Conservation (phyloP, 176 grass and related monocot species). For the Oryza australiensis region DNA sequence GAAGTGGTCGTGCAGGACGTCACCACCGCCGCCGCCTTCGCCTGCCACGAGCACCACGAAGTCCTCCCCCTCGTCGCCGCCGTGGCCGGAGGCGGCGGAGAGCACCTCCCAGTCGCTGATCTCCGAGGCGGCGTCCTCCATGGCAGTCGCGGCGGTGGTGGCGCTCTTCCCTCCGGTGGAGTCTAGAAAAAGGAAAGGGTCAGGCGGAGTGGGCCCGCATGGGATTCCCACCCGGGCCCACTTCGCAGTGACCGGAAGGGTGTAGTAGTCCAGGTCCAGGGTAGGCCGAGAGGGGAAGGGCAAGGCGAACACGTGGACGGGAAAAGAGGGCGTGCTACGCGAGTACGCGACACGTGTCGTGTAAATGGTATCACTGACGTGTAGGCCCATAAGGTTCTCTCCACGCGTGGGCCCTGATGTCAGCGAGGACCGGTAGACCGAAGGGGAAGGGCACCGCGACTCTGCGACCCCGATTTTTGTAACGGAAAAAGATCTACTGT, state of each 20-base stretch:
- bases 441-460: neutral
- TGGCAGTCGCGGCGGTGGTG: slow-evolving; percentile 13
- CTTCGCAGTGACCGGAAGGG: neutral
- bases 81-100: slow-evolving; percentile 28
- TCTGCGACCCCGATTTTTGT: too few species aligned
- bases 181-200: neutral
- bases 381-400: neutral
- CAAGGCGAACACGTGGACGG: neutral
- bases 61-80: neutral
- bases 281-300: neutral
- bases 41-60: slow-evolving; percentile 9
- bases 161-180: neutral
- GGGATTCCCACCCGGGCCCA: neutral
- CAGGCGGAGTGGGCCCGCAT: neutral
- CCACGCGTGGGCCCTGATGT: neutral
- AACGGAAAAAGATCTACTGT: neutral
- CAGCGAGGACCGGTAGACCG: neutral
- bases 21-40: slow-evolving; percentile 8
- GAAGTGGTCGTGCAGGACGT: slow-evolving; percentile 48
- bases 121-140: slow-evolving; percentile 48
- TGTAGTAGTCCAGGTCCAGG: slow-evolving; percentile 4
- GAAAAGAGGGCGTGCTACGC: too few species aligned
- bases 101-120: slow-evolving; percentile 62
- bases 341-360: too few species aligned
- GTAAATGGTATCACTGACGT: neutral